These are phyloP conservation scores for Mimosa pudica DNA, from an alignment of 306 rosid genomes.

Conservation along the genomic window DNA sequence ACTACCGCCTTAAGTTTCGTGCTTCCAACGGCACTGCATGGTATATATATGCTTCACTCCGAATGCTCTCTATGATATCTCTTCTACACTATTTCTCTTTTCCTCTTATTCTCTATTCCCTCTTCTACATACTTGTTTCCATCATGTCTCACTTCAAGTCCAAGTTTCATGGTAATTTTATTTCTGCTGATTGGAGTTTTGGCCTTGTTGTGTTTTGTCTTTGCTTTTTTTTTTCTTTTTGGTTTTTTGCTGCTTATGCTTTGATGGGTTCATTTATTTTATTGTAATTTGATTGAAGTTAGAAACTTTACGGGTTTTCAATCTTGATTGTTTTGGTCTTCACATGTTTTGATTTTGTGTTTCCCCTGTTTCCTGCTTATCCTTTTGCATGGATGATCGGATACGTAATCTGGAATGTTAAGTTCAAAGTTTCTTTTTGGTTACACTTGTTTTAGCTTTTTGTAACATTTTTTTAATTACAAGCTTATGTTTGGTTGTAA, in stretches of 20 bases:
- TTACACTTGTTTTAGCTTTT: neutral
- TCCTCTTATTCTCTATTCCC: neutral
- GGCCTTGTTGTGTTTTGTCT: neutral
- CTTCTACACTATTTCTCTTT: neutral
- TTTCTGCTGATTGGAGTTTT: neutral
- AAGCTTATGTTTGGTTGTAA: neutral
- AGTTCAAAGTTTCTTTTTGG: neutral
- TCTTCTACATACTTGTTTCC: neutral
- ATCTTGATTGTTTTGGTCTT: neutral
- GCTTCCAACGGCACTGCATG: slow-evolving; percentile 9
- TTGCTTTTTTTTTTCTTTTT: neutral
- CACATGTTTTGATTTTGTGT: neutral
- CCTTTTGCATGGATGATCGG: neutral
- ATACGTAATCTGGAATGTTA: neutral
- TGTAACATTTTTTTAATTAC: neutral
- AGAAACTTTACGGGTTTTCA: neutral
- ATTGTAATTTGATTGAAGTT: neutral
- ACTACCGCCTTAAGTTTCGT: neutral
- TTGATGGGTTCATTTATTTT: neutral
- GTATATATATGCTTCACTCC: neutral
- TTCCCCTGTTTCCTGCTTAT: neutral
- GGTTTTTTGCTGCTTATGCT: neutral
- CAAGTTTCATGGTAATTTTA: slow-evolving; percentile 8
- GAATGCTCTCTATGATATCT: neutral
- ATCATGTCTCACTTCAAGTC: slow-evolving; percentile 24